Evolutionary conservation across 345 rosid genomes (phyloP).

Genomic region (Barbarea vulgaris): DNA sequence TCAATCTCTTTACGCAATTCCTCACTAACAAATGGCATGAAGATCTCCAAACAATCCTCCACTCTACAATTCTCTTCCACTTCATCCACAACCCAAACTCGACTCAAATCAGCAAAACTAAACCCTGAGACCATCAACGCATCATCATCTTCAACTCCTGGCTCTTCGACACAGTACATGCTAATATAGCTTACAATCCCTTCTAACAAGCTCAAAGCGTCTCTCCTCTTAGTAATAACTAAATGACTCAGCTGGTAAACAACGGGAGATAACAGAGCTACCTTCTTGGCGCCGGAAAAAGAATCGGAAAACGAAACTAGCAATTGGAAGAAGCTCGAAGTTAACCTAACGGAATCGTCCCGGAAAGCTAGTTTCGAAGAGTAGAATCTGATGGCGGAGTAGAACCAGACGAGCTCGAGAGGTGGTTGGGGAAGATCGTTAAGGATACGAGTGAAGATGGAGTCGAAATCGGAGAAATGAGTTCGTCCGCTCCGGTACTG

Average conservation of each 20-base stretch:
- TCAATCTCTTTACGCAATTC: slow-evolving; percentile 42
- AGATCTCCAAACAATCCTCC: slow-evolving; percentile 49
- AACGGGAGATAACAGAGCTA: slow-evolving; percentile 66
- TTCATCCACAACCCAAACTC: slow-evolving; percentile 64
- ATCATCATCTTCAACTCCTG: slow-evolving; percentile 39
- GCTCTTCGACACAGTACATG: slow-evolving; percentile 36
- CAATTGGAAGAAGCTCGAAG: slow-evolving; percentile 57
- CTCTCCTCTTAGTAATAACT: slow-evolving; percentile 39
- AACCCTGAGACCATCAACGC: slow-evolving; percentile 43
- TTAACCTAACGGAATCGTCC: slow-evolving; percentile 32
- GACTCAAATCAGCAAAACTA: slow-evolving; percentile 53
- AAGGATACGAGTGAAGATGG: slow-evolving; percentile 66
- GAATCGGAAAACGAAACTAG: slow-evolving; percentile 57
- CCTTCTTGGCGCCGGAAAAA: slow-evolving; percentile 45
- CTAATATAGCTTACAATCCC: slow-evolving; percentile 54
- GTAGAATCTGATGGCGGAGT: slow-evolving; percentile 59
- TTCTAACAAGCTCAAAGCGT: slow-evolving; percentile 58
- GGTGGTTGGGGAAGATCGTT: slow-evolving; percentile 56
- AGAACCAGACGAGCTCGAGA: slow-evolving; percentile 73
- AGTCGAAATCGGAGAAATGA: slow-evolving; percentile 63
- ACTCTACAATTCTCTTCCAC: slow-evolving; percentile 36
- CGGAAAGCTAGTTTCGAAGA: slow-evolving; percentile 38
- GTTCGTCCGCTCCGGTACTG: slow-evolving; percentile 52
- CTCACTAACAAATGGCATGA: slow-evolving; percentile 56
- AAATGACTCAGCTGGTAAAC: slow-evolving; percentile 51